These are phyloP conservation scores for Hypoxylon lienhwacheense DNA, from an alignment of 495 filamentous ascomycete species.

Conservation along the genomic window DNA sequence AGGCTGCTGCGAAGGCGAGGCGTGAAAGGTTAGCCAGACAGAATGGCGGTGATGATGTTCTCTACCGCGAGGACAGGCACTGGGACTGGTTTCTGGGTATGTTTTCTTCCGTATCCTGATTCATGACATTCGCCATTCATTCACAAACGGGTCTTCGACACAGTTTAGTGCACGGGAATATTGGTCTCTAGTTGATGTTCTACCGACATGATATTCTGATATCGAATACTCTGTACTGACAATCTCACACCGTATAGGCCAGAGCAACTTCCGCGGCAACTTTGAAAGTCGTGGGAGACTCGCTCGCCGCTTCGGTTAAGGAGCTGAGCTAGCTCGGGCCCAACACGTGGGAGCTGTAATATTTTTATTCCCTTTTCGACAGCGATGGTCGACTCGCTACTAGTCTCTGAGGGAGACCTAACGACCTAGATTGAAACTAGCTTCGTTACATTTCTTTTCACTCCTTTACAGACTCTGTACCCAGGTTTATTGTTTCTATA, in stretches of 20 bases:
- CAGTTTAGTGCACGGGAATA: neutral
- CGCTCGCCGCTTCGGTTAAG: constrained; percentile 41
- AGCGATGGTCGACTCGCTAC: neutral
- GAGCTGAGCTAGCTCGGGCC: neutral
- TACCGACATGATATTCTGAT: too few species aligned
- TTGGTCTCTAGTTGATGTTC: too few species aligned
- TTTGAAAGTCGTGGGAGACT: constrained; percentile 41
- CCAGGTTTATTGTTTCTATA: neutral
- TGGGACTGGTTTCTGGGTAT: constrained; percentile 55
- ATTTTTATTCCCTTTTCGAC: neutral
- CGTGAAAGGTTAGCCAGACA: constrained; percentile 50
- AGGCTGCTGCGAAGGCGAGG: constrained; percentile 49
- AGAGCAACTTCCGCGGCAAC: constrained; percentile 47
- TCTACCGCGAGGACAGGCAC: constrained; percentile 49
- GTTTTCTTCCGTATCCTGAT: constrained; percentile 15
- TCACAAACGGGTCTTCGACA: neutral
- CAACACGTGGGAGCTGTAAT: neutral
- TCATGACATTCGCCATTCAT: neutral
- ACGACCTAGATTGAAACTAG: neutral
- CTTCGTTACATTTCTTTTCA: constrained; percentile 21
- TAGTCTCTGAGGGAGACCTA: neutral
- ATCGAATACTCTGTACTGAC: constrained; percentile 7
- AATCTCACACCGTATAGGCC: constrained; percentile 32
- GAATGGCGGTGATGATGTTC: constrained; percentile 47
- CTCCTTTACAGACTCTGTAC: constrained; percentile 14